A percentile compares a stretch with the other conserved stretches of the same genome.
Evolutionary conservation across 768 basidiomycete species (phyloP).

Genomic region (Postia placenta): DNA sequence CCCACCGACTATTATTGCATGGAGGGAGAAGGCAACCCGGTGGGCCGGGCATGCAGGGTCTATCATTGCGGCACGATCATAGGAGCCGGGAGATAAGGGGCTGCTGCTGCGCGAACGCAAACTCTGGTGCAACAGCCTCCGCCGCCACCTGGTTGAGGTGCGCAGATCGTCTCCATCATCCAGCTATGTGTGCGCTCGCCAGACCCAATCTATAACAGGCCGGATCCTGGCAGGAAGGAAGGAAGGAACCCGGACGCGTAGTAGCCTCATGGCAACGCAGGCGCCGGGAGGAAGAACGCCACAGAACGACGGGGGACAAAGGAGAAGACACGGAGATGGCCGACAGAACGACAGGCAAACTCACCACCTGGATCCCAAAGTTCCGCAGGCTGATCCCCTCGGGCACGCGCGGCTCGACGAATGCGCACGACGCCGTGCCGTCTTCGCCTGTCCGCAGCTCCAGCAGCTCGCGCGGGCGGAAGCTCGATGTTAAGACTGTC

Average conservation of each 20-base stretch:
- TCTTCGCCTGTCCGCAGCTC: constrained; percentile 16
- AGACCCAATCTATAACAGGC: too few relatives aligned
- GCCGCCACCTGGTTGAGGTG: background rate
- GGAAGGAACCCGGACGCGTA: too few relatives aligned
- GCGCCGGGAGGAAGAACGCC: background rate
- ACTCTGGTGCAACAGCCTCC: background rate
- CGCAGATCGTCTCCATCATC: background rate
- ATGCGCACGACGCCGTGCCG: constrained; percentile 26
- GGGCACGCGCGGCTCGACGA: constrained; percentile 66
- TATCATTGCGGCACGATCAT: background rate
- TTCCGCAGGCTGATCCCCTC: constrained; percentile 82
- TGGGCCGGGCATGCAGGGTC: background rate
- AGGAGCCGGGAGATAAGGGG: background rate
- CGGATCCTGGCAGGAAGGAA: too few relatives aligned
- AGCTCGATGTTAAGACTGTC: constrained; percentile 43
- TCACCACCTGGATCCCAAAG: constrained; percentile 84
- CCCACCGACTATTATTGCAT: too few relatives aligned
- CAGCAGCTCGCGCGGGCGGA: constrained; percentile 35
- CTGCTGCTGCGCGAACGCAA: too few relatives aligned
- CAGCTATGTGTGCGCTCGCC: background rate
- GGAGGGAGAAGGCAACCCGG: background rate
- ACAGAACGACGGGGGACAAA: background rate
- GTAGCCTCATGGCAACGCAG: too few relatives aligned
- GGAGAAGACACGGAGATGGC: background rate
- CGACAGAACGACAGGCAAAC: constrained; percentile 24